Evolutionary conservation across 176 grass and related monocot genomes (phyloP), one percentile per base, ranked within the genome.

Genomic region (Bolboschoenus planiculmis): DNA sequence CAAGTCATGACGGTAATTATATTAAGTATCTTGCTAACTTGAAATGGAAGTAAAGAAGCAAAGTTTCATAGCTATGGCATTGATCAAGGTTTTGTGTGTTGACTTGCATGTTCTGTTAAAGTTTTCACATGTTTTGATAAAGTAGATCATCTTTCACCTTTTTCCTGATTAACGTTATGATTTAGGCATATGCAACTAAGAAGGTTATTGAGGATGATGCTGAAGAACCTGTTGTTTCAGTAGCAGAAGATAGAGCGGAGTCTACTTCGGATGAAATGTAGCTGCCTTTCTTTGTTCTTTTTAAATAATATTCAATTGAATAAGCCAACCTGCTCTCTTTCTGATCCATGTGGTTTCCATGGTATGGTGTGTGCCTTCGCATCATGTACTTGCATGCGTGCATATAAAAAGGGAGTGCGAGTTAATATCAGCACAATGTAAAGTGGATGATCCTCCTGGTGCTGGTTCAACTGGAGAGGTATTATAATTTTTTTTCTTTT

Each of bases 401-500:
- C 67, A 72, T 71, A n/a, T 54, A 31, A 33, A 80, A 39, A 81
- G 79, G 14, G 56, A 81, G n/a, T 40, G 35, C 8, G 35, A 81
- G 13, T 47, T 81, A 64, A 47, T 63, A 63, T 33, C 79, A 64
- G 13, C 54, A 47, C 21, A 2, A 48, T 60, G 42, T 56, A 51
- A 72, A 14, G 18, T 40, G 33, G 18, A 42, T 40, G 47, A 29
- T 84, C 54, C 8, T 39, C 26, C 24, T 85, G 40, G 21, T 86
- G 10, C 50, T 83, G n/a, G 55, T 81, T 61, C 82, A 57, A 74
- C 46, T 42, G 50, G 33, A 76, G 30, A 84, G 64, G 82, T 84
- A 84, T 23, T 37, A 23, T 39, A 59, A 24, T 2, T 86, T 6
- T 33, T 24, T 27, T 68, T 87, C 43, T 56, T 34, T 83, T 47